A percentile compares a stretch with the other conserved stretches of the same genome.
phyloP scores from a whole-genome alignment of 177 flowering plant species.

The Vitis hybrid region DNA sequence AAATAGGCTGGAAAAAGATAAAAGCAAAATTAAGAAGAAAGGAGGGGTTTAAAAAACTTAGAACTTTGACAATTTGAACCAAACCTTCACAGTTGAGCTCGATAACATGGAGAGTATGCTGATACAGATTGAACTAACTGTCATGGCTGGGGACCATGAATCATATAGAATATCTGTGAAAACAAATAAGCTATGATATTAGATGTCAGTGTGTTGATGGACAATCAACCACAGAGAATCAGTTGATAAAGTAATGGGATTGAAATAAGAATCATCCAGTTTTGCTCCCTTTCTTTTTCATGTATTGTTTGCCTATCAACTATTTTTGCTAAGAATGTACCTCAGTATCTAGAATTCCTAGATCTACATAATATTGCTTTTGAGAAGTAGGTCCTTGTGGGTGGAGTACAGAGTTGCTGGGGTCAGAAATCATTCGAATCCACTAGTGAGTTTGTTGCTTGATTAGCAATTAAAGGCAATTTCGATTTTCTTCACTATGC shows the following conservation, averaged over 20 bases:
- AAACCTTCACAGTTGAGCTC: slow-evolving; percentile 84
- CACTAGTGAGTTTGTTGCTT: no score
- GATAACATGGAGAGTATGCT: slow-evolving; percentile 96
- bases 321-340: no score
- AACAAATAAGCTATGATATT: neutral
- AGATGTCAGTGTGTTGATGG: neutral
- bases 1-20: neutral
- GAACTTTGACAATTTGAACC: neutral
- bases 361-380: no score
- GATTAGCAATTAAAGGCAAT: no score
- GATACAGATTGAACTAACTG: slow-evolving; percentile 88
- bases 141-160: slow-evolving; percentile 98
- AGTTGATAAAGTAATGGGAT: neutral
- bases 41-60: neutral
- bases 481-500: no score
- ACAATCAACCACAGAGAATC: neutral
- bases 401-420: no score
- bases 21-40: neutral
- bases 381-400: no score
- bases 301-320: no score
- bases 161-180: slow-evolving; percentile 84
- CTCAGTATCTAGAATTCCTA: no score
- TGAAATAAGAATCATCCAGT: neutral
- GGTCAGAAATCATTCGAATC: no score
- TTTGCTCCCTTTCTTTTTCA: neutral